Evolutionary conservation across 306 rosid species (phyloP).

Genomic region (Abrus pulchellus): DNA sequence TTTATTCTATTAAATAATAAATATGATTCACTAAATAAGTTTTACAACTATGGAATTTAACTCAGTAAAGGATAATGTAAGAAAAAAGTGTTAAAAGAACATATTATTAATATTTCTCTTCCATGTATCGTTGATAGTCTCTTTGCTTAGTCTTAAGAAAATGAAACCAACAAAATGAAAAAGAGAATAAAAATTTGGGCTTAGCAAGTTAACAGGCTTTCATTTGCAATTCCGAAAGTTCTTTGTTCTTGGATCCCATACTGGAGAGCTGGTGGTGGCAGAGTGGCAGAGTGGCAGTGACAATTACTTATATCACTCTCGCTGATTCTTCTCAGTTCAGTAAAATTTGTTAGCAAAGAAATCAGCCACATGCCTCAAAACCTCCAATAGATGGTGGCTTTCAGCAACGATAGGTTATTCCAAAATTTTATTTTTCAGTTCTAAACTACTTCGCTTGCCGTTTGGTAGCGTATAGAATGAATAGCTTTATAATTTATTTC

Average conservation of each 20-base stretch:
- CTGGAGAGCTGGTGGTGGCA: not conserved
- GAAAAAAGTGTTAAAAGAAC: not conserved
- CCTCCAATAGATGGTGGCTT: not conserved
- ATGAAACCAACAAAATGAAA: not conserved
- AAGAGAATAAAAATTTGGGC: not conserved
- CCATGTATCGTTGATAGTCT: not conserved
- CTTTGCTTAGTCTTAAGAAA: not conserved
- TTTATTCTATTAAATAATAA: too few relatives aligned
- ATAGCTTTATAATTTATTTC: too few relatives aligned
- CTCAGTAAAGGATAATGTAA: not conserved
- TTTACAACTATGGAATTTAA: not conserved
- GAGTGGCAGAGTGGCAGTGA: not conserved
- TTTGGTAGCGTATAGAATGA: too few relatives aligned
- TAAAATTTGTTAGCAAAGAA: not conserved
- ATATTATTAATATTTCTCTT: not conserved
- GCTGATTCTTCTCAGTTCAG: not conserved
- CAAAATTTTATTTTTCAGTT: too few relatives aligned
- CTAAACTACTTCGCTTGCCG: not conserved
- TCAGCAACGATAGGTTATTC: not conserved
- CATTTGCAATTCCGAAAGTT: not conserved
- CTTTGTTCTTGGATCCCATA: not conserved
- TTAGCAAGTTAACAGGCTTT: not conserved
- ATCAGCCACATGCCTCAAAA: not conserved
- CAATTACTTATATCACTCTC: not conserved
- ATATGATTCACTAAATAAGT: not conserved